Evolutionary conservation across 306 rosid species (phyloP), one percentile per base, ranked within the genome.

Genomic region (Morella rubra): DNA sequence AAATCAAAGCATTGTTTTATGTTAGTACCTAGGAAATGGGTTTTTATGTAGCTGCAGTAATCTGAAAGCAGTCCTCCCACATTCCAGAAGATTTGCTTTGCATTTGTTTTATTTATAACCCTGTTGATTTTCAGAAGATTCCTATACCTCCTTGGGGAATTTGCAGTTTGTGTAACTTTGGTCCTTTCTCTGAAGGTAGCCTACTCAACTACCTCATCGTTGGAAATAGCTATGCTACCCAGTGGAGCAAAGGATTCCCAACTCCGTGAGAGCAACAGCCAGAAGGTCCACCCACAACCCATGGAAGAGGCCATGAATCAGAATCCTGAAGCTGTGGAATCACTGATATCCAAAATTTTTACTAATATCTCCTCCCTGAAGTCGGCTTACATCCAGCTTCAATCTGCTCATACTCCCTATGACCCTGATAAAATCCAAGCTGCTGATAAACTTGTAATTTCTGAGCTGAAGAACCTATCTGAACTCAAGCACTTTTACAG

Each of bases 241-340:
- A 85, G 86, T 91, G 97, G 92, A 87, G 87, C 89, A 18, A 91
- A 88, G 84, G 97, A 96, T 73, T 81, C 87, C 56, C 99, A 93
- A 91, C 87, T 89, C 83, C 96, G 96, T 73, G 99, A 96, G 85
- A 91, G 76, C 93, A 96, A 90, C 81, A 89, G 84, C 75, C 98
- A 92, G 87, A 96, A 93, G 84, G 96, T 96, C 83, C 98, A 96
- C 86, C 99, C 99, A 66, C 99, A 96, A 87, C 98, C 99, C 78
- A 91, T 93, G 97, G 99, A 91, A 87, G 99, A 96, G 83, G 91
- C 97, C 83, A 90, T 79, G 89, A 90, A 84, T 79, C 99, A 96
- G 91, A 96, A 91, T 78, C 97, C 96, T 10, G 99, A 93, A 89
- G 97, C 98, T 12, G 66, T 93, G 74, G 98, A 96, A 77, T 82